phyloP scores from a whole-genome alignment of 306 rosid genomes.

The Dalbergia oliveri region DNA sequence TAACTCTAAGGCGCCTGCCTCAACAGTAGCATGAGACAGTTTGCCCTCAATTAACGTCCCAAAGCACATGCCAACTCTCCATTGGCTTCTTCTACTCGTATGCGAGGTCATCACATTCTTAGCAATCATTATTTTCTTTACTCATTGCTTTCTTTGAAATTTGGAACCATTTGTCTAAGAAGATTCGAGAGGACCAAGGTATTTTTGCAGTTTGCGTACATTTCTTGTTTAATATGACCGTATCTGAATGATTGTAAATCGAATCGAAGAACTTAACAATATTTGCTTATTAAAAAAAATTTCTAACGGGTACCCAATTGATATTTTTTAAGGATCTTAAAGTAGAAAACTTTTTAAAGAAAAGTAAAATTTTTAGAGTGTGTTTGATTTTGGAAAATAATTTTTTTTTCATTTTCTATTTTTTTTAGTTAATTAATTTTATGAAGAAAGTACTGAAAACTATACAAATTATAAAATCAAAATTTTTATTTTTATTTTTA shows the following conservation, averaged over 20 bases:
- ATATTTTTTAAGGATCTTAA: too few relatives aligned
- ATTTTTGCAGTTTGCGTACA: slow-evolving; percentile 18
- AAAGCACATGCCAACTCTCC: slow-evolving; percentile 47
- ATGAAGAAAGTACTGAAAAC: too few relatives aligned
- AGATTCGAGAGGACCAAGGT: slow-evolving; percentile 32
- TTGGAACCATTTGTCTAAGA: slow-evolving; percentile 9
- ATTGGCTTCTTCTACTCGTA: not conserved
- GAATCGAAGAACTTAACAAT: slow-evolving; percentile 1
- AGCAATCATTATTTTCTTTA: slow-evolving; percentile 43
- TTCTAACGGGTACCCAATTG: too few relatives aligned
- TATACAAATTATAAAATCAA: too few relatives aligned
- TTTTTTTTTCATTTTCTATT: too few relatives aligned
- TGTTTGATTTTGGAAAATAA: too few relatives aligned
- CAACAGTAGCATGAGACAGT: slow-evolving; percentile 42
- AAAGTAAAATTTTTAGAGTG: too few relatives aligned
- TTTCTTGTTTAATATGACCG: slow-evolving; percentile 21
- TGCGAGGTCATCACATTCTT: slow-evolving; percentile 37
- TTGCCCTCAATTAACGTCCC: slow-evolving; percentile 32
- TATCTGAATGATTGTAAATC: slow-evolving; percentile 16
- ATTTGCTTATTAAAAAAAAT: too few relatives aligned
- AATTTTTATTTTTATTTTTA: too few relatives aligned
- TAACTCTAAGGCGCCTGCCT: slow-evolving; percentile 54
- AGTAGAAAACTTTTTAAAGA: too few relatives aligned
- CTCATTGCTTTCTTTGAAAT: slow-evolving; percentile 20
- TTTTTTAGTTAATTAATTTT: too few relatives aligned